These are phyloP conservation scores for Salix viminalis DNA, from an alignment of 345 rosid genomes.

Conservation along the genomic window DNA sequence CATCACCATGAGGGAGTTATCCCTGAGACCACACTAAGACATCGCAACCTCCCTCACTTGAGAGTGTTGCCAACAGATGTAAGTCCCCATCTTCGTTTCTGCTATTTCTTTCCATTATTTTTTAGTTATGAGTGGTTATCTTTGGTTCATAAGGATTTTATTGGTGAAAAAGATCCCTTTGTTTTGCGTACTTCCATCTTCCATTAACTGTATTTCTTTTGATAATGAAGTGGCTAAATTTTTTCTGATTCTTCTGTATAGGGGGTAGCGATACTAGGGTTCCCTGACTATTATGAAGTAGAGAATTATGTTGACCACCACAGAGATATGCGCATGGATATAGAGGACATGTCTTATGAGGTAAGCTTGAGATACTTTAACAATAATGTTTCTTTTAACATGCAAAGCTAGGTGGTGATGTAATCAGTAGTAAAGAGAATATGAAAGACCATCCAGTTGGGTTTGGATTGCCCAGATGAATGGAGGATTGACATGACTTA, in stretches of 20 bases:
- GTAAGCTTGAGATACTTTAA: constrained; percentile 25
- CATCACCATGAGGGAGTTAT: constrained; percentile 19
- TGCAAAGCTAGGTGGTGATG: background rate
- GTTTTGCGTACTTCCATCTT: background rate
- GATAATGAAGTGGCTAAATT: constrained; percentile 1
- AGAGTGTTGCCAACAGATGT: constrained; percentile 62
- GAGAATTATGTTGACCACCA: constrained; percentile 59
- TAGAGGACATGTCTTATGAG: constrained; percentile 90
- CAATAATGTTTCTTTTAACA: background rate
- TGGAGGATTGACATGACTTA: background rate
- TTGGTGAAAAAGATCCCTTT: background rate
- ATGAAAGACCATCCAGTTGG: background rate
- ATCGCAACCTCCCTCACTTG: constrained; percentile 45
- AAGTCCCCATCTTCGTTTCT: constrained; percentile 17
- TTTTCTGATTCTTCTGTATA: constrained; percentile 24
- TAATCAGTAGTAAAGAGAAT: background rate
- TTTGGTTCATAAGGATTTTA: background rate
- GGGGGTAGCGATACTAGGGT: constrained; percentile 67
- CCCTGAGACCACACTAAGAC: constrained; percentile 40
- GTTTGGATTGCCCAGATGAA: background rate
- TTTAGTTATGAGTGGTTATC: background rate
- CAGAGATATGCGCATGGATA: constrained; percentile 89
- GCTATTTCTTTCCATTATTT: constrained; percentile 1
- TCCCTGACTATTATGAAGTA: constrained; percentile 45
- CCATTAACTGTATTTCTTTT: background rate